Base-by-base conservation (phyloP, 306 rosid species). In the Sicyos edulis region DNA sequence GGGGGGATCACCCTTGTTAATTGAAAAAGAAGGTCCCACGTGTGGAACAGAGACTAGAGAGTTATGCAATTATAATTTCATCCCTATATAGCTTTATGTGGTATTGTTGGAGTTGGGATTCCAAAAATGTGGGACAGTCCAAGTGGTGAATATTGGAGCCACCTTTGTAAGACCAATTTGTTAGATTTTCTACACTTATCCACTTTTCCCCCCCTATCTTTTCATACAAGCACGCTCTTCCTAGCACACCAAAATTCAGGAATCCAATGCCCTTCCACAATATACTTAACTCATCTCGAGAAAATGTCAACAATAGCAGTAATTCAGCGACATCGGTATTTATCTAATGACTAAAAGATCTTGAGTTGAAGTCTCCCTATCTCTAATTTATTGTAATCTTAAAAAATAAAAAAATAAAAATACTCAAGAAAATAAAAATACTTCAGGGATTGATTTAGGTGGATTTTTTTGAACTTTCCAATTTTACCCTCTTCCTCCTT, bases 261-360 rank as follows among this genome's bases (percentile, higher is more conserved):
- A 90, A 92, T 92, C 98, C 98, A 85, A 92, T 92, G 98, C 89
- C 83, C 57, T 71, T 60, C 34, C 12, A 7, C 45, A 2, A 8
- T 7, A 40, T 10, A 40, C 7, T 40, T 40, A 40, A 40, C 45
- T 40, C n/a, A n/a, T n/a, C 45, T 37, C 42, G 4, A 37, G 7
- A 37, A 4, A 37, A 37, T 37, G 5, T 32, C 37, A 32, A 32
- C n/a, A n/a, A n/a, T n/a, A n/a, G n/a, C n/a, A n/a, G n/a, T n/a
- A n/a, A n/a, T n/a, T n/a, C n/a, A n/a, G n/a, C n/a, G n/a, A n/a
- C n/a, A n/a, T n/a, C n/a, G n/a, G n/a, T n/a, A n/a, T n/a, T n/a
- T n/a, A n/a, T n/a, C n/a, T n/a, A n/a, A n/a, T n/a, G n/a, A n/a
- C n/a, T n/a, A n/a, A n/a, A n/a, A n/a, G n/a, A n/a, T n/a, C n/a